Percentiles rank a stretch among this genome's conserved stretches.
These are phyloP conservation scores for Nymphaea thermarum DNA, from an alignment of 164 flowering plant species.

Conservation along the genomic window DNA sequence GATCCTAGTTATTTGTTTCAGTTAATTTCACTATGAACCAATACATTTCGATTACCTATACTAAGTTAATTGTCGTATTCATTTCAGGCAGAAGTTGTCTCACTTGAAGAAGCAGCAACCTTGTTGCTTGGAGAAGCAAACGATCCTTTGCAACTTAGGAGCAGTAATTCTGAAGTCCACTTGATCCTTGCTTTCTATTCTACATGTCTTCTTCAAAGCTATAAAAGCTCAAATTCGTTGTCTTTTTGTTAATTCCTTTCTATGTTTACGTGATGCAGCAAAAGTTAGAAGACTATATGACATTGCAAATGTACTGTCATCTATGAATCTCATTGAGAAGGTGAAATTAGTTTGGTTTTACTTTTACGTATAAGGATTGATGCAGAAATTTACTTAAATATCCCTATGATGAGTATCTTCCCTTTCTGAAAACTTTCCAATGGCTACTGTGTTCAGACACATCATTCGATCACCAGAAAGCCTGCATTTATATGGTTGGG, in stretches of 20 bases:
- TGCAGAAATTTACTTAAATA: too few species aligned
- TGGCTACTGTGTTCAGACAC: slow-evolving; percentile 40
- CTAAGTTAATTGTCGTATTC: too few species aligned
- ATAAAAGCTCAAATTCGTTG: neutral
- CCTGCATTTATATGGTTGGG: slow-evolving; percentile 95
- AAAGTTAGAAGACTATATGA: slow-evolving; percentile 88
- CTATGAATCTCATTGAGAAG: slow-evolving; percentile 89
- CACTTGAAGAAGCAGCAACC: slow-evolving; percentile 85
- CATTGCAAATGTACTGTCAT: slow-evolving; percentile 92
- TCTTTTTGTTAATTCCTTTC: neutral
- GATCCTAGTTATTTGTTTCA: neutral
- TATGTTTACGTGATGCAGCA: slow-evolving; percentile 34
- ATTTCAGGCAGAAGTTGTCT: slow-evolving; percentile 44
- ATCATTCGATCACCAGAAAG: slow-evolving; percentile 55
- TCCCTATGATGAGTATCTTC: too few species aligned
- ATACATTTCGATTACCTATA: too few species aligned
- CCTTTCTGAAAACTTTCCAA: too few species aligned
- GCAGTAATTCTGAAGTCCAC: slow-evolving; percentile 25
- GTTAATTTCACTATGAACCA: too few species aligned
- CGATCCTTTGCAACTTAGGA: slow-evolving; percentile 43
- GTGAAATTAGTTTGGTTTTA: slow-evolving; percentile 19
- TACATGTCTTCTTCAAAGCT: neutral
- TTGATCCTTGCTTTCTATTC: neutral
- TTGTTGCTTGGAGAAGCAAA: slow-evolving; percentile 63
- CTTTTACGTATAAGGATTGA: neutral